These are phyloP conservation scores for Smallanthus sonchifolius DNA, from an alignment of 129 eudicot genomes.

Conservation along the genomic window DNA sequence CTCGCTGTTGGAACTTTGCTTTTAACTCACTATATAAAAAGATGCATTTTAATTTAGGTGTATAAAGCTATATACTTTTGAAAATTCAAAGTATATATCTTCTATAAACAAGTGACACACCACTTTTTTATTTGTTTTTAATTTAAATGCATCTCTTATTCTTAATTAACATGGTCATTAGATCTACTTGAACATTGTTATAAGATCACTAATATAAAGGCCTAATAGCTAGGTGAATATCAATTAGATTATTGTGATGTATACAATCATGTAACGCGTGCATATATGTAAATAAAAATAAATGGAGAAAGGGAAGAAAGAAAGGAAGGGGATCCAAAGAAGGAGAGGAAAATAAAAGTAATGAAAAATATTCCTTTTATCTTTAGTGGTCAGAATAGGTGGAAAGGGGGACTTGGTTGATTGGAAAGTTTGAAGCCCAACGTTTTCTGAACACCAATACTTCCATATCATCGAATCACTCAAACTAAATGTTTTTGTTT, in stretches of 20 bases:
- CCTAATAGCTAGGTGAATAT: not conserved
- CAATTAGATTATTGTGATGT: not conserved
- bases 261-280: not conserved
- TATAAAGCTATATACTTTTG: not conserved
- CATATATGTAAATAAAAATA: not conserved
- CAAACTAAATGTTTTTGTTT: conserved; percentile 36
- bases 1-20: not conserved
- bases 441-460: conserved; percentile 29
- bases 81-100: not conserved
- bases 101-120: not conserved
- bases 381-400: conserved; percentile 26
- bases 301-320: not conserved
- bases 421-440: conserved; percentile 52
- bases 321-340: conserved; percentile 33
- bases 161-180: not conserved
- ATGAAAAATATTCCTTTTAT: conserved; percentile 27
- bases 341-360: conserved; percentile 9
- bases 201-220: not conserved
- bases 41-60: not conserved
- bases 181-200: not conserved
- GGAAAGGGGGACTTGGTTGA: conserved; percentile 36
- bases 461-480: conserved; percentile 54
- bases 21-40: not conserved
- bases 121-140: not conserved
- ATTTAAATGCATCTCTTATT: not conserved